Conservation (phyloP, 257 asterid species). For the Solanum tarijense region DNA sequence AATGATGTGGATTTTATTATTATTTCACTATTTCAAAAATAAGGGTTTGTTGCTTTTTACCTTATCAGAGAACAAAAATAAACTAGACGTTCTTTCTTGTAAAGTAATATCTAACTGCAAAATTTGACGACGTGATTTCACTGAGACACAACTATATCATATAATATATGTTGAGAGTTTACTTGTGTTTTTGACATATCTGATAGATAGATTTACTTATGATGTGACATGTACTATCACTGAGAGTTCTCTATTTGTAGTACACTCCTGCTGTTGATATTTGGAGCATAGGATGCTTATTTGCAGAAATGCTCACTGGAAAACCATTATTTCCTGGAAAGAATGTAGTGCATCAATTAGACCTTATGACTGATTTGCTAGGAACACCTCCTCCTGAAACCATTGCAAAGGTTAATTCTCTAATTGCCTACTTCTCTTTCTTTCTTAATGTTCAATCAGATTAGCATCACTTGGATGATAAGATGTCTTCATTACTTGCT, state of each 20-base stretch:
- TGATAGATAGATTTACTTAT: background rate
- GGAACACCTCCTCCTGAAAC: constrained; percentile 89
- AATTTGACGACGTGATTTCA: too few relatives aligned
- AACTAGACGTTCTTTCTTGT: too few relatives aligned
- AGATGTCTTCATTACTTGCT: background rate
- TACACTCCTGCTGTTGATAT: constrained; percentile 91
- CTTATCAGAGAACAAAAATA: too few relatives aligned
- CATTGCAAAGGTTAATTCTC: constrained; percentile 58
- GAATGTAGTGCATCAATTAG: constrained; percentile 35
- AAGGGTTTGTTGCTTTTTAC: too few relatives aligned
- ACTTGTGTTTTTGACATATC: background rate
- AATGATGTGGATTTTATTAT: too few relatives aligned
- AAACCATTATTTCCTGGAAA: constrained; percentile 85
- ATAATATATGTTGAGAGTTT: background rate
- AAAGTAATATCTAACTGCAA: too few relatives aligned
- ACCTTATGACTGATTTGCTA: constrained; percentile 66
- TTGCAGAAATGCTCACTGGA: constrained; percentile 81
- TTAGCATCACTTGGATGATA: background rate
- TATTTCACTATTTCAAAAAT: too few relatives aligned
- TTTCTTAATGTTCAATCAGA: background rate
- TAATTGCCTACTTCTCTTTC: background rate
- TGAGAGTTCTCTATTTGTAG: constrained; percentile 32
- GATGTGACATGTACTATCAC: background rate
- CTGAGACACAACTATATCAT: background rate
- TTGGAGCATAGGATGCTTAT: constrained; percentile 96